A percentile compares a stretch with the other conserved stretches of the same genome.
Conservation (phyloP, 2,329 filamentous ascomycete genomes). For the Lasiodiplodia sp. region DNA sequence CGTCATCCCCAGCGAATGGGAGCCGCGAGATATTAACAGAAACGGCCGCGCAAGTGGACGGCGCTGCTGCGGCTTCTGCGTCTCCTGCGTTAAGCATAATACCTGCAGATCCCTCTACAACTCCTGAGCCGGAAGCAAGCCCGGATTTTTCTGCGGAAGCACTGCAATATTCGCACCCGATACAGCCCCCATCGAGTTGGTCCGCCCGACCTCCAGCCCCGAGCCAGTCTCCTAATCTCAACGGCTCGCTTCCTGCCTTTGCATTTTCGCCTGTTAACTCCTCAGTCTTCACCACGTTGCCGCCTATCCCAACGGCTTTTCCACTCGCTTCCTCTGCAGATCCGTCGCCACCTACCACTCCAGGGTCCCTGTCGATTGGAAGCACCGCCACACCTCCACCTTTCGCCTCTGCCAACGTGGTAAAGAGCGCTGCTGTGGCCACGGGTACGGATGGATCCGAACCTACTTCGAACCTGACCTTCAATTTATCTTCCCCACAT, state of each 20-base stretch:
- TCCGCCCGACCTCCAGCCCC: slow-evolving; percentile 5
- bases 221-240: neutral
- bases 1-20: slow-evolving; percentile 14
- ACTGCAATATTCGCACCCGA: slow-evolving; percentile 3
- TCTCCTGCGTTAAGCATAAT: slow-evolving; percentile 27
- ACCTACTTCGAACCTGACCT: neutral
- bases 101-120: slow-evolving; percentile 23
- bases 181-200: neutral
- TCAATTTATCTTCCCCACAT: slow-evolving; percentile 5
- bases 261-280: slow-evolving; percentile 1
- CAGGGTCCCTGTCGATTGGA: neutral
- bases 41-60: slow-evolving; percentile 21
- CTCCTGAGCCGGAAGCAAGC: neutral
- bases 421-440: slow-evolving; percentile 20
- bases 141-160: neutral
- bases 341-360: slow-evolving; percentile 6
- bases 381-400: slow-evolving; percentile 19
- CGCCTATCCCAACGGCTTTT: neutral
- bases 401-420: slow-evolving; percentile 7
- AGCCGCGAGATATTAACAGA: slow-evolving; percentile 18
- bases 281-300: neutral
- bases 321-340: neutral
- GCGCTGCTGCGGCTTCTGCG: slow-evolving; percentile 18
- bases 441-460: slow-evolving; percentile 15
- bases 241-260: neutral